phyloP scores from a whole-genome alignment of 306 rosid species.

The Cucumis sativus region Cucumber_9930_V3 NC_026660.2:14356001-14356500 shows the following conservation, averaged over 20 bases:
- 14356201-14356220: conserved; percentile 88
- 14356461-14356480: conserved; percentile 38
- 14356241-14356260: conserved; percentile 77
- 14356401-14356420: conserved; percentile 9
- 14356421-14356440: conserved; percentile 44
- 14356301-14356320: conserved; percentile 72
- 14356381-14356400: conserved; percentile 15
- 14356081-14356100: conserved; percentile 43
- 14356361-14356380: conserved; percentile 44
- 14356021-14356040: conserved; percentile 75
- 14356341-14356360: conserved; percentile 76
- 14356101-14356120: conserved; percentile 43
- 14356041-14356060: conserved; percentile 64
- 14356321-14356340: conserved; percentile 87
- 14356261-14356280: conserved; percentile 76
- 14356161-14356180: conserved; percentile 86
- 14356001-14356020: background rate
- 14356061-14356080: conserved; percentile 31
- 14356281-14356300: conserved; percentile 80
- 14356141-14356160: conserved; percentile 73
- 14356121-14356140: conserved; percentile 49
- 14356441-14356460: conserved; percentile 50
- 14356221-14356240: conserved; percentile 68
- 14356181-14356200: conserved; percentile 82
- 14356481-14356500: conserved; percentile 54